Percentiles rank a stretch among this genome's conserved stretches.
Conservation (phyloP, 1,284 basidiomycete species). For the Somion occarium region DNA sequence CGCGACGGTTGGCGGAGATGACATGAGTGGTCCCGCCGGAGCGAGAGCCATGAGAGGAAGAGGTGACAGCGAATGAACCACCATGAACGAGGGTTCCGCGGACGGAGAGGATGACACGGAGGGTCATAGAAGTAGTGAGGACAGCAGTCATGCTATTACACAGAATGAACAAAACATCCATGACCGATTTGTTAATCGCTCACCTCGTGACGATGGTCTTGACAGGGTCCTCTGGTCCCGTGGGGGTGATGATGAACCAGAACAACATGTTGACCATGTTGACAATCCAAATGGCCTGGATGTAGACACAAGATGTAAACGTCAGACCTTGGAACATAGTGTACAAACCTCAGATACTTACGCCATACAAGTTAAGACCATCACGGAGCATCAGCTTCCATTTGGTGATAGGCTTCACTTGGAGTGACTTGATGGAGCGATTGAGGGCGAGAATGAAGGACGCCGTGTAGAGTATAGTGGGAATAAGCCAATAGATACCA, state of each 20-base stretch:
- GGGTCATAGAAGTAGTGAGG: slow-evolving; percentile 77
- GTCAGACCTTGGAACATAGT: not conserved
- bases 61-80: slow-evolving; percentile 54
- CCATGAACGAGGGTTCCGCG: slow-evolving; percentile 65
- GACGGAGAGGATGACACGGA: slow-evolving; percentile 76
- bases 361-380: slow-evolving; percentile 76
- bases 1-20: slow-evolving; percentile 37
- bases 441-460: slow-evolving; percentile 60
- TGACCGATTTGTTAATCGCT: not conserved
- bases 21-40: slow-evolving; percentile 36
- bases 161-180: not conserved
- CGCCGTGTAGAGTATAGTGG: slow-evolving; percentile 64
- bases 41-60: slow-evolving; percentile 26
- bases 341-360: too few relatives aligned
- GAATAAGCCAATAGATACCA: slow-evolving; percentile 75
- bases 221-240: slow-evolving; percentile 56
- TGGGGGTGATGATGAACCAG: slow-evolving; percentile 75
- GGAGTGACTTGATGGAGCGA: slow-evolving; percentile 59
- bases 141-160: slow-evolving; percentile 69
- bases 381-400: slow-evolving; percentile 87
- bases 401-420: slow-evolving; percentile 49
- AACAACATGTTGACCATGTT: slow-evolving; percentile 77
- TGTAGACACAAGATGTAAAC: not conserved
- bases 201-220: slow-evolving; percentile 70
- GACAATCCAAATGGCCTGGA: slow-evolving; percentile 64